Evolutionary conservation across 306 rosid genomes (phyloP).

Genomic region (Prunus salicina): DNA sequence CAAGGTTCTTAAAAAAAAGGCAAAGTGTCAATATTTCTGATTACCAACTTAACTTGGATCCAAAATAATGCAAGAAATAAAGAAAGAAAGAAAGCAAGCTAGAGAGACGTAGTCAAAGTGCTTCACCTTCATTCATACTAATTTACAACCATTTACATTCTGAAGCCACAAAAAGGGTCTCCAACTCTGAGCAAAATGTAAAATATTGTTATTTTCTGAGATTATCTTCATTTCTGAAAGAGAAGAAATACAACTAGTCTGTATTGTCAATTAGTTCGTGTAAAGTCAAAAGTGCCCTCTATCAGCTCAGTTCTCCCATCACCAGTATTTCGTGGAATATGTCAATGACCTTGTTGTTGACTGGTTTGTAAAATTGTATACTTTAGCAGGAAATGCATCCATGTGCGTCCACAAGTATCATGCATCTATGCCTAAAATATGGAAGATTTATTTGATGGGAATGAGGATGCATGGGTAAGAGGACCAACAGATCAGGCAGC

Average conservation of each 20-base stretch:
- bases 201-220: not conserved
- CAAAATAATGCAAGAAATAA: not conserved
- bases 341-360: not conserved
- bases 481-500: not conserved
- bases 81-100: not conserved
- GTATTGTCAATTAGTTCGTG: slow-evolving; percentile 14
- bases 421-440: not conserved
- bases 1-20: not conserved
- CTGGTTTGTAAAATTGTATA: not conserved
- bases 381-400: not conserved
- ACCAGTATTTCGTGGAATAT: not conserved
- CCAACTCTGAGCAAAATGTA: not conserved
- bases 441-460: not conserved
- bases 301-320: slow-evolving; percentile 23
- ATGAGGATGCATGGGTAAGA: slow-evolving; percentile 1
- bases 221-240: slow-evolving; percentile 5
- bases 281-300: slow-evolving; percentile 24
- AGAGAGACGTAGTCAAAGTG: not conserved
- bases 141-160: slow-evolving; percentile 17
- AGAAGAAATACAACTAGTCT: slow-evolving; percentile 18
- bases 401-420: not conserved
- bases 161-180: slow-evolving; percentile 4
- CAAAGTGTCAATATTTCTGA: not conserved
- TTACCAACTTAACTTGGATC: not conserved
- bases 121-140: not conserved